These are phyloP conservation scores for Epichloe elymi DNA, from an alignment of 2,329 filamentous ascomycete species.

Conservation along the genomic window DNA sequence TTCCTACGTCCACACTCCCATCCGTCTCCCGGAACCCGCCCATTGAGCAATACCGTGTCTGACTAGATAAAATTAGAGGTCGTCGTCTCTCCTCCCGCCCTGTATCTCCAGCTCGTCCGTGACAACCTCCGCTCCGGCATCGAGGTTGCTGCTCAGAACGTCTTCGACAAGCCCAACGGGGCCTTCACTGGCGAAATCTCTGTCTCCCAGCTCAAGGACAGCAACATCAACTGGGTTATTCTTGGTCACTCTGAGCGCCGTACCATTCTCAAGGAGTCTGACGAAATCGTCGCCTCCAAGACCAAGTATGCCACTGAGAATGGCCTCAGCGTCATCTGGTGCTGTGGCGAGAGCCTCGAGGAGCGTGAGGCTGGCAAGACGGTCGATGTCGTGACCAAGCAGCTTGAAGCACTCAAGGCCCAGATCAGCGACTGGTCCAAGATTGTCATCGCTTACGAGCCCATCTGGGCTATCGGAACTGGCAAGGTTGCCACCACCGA, in stretches of 20 bases:
- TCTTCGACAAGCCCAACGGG: conserved; percentile 92
- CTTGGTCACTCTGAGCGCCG: conserved; percentile 93
- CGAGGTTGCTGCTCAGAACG: conserved; percentile 88
- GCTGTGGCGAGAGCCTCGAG: conserved; percentile 91
- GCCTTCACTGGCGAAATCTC: conserved; percentile 97
- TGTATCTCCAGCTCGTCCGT: conserved; percentile 83
- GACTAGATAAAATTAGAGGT: conserved; percentile 49
- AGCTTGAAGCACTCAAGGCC: conserved; percentile 70
- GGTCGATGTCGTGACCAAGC: conserved; percentile 69
- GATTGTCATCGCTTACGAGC: conserved; percentile 96
- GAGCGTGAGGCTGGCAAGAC: conserved; percentile 79
- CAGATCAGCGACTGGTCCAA: conserved; percentile 79
- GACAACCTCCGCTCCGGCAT: conserved; percentile 63
- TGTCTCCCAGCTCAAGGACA: conserved; percentile 80
- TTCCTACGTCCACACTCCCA: conserved; percentile 1
- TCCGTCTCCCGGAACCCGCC: neutral
- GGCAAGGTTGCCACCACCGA: conserved; percentile 82
- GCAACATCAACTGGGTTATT: conserved; percentile 77
- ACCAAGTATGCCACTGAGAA: conserved; percentile 84
- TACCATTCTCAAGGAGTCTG: conserved; percentile 74
- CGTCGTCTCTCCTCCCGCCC: conserved; percentile 77
- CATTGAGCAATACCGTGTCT: neutral
- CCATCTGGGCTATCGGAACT: conserved; percentile 92
- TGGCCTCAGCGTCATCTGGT: conserved; percentile 85
- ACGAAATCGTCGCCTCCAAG: conserved; percentile 81